Evolutionary conservation across 2,329 filamentous ascomycete genomes (phyloP).

Genomic region (Pyrenochaeta sp.): DNA sequence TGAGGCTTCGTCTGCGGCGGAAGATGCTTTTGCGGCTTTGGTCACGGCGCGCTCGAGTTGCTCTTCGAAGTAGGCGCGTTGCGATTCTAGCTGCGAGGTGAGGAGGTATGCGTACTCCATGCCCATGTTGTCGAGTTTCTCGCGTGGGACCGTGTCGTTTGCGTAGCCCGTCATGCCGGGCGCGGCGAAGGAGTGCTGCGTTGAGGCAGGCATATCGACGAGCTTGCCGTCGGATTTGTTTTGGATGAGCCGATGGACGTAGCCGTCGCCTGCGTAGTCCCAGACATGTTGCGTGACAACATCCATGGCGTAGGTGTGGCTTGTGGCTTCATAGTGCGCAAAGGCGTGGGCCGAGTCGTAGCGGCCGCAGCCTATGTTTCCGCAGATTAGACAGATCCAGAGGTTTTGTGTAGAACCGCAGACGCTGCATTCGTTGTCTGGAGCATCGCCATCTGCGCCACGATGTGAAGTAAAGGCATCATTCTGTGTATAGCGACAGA

Average conservation of each 20-base stretch:
- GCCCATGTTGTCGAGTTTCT: slow-evolving; percentile 79
- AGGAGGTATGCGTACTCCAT: slow-evolving; percentile 95
- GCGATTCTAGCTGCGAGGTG: slow-evolving; percentile 89
- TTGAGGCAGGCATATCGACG: slow-evolving; percentile 77
- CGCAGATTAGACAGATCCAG: slow-evolving; percentile 96
- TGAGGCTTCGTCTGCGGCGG: slow-evolving; percentile 69
- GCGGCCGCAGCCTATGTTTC: slow-evolving; percentile 88
- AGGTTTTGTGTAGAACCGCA: slow-evolving; percentile 84
- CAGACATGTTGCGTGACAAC: slow-evolving; percentile 93
- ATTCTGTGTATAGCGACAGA: slow-evolving; percentile 87
- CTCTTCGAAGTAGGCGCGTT: slow-evolving; percentile 93
- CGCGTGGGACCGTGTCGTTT: slow-evolving; percentile 74
- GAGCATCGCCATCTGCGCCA: slow-evolving; percentile 48
- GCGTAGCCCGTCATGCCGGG: slow-evolving; percentile 54
- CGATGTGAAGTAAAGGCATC: slow-evolving; percentile 49
- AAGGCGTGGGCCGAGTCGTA: slow-evolving; percentile 96
- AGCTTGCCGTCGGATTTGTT: slow-evolving; percentile 92
- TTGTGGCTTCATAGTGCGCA: slow-evolving; percentile 87
- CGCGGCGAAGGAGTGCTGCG: slow-evolving; percentile 27
- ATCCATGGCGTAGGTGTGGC: slow-evolving; percentile 92
- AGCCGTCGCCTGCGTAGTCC: slow-evolving; percentile 96
- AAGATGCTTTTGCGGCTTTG: slow-evolving; percentile 79
- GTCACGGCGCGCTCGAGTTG: slow-evolving; percentile 87
- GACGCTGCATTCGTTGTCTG: slow-evolving; percentile 76
- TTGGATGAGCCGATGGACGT: slow-evolving; percentile 94